Percentiles rank a stretch among this genome's conserved stretches.
Conservation (phyloP, 805 yeast species). For the Metschnikowia chrysomelidarum region DNA sequence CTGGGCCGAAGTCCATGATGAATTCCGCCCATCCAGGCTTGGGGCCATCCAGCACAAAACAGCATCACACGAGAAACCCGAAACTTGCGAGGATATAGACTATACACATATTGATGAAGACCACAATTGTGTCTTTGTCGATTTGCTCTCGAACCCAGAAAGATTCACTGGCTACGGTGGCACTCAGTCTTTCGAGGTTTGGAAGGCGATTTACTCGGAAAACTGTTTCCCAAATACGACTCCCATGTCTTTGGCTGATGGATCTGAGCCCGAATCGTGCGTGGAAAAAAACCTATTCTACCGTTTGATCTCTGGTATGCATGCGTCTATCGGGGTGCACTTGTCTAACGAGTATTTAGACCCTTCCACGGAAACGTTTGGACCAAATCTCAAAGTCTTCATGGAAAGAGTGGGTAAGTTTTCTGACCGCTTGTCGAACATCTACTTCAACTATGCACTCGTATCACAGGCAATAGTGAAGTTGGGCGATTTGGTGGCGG, state of each 20-base stretch:
- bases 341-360: constrained; percentile 72
- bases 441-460: constrained; percentile 90
- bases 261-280: constrained; percentile 50
- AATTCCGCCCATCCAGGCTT: constrained; percentile 70
- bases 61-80: constrained; percentile 16
- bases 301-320: constrained; percentile 88
- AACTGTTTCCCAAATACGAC: constrained; percentile 71
- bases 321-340: constrained; percentile 92
- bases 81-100: constrained; percentile 50
- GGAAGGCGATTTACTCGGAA: constrained; percentile 90
- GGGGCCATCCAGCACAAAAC: constrained; percentile 41
- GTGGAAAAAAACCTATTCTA: constrained; percentile 87
- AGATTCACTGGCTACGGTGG: constrained; percentile 97
- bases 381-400: constrained; percentile 77
- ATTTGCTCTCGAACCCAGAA: constrained; percentile 86
- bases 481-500: constrained; percentile 30
- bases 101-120: constrained; percentile 68
- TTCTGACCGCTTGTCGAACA: constrained; percentile 85
- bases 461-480: constrained; percentile 79
- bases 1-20: constrained; percentile 56
- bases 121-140: constrained; percentile 77
- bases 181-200: constrained; percentile 83
- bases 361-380: constrained; percentile 72
- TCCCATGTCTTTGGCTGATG: constrained; percentile 35
- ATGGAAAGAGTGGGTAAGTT: constrained; percentile 86